These are phyloP conservation scores for Cryptococcus amylolentus DNA, from an alignment of 1,284 basidiomycete species.

Conservation along the genomic window DNA sequence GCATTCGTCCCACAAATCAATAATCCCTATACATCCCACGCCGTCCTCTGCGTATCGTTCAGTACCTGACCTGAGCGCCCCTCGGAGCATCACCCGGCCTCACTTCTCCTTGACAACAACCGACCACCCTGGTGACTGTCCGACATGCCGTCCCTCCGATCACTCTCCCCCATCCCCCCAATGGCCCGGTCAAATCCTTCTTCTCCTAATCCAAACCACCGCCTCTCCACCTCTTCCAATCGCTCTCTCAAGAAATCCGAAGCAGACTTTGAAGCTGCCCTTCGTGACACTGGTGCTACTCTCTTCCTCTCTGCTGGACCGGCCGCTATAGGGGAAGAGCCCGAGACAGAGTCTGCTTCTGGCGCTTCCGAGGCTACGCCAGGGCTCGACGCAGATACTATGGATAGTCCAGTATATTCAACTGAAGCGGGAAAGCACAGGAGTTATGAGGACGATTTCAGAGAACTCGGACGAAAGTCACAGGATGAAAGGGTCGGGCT, in stretches of 20 bases:
- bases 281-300: conserved; percentile 29
- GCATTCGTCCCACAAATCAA: no score
- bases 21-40: no score
- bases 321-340: conserved; percentile 11
- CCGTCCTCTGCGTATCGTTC: no score
- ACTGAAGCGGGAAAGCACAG: conserved; percentile 19
- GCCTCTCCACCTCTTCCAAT: conserved; percentile 29
- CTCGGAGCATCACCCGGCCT: no score
- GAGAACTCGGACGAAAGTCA: neutral
- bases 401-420: neutral
- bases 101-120: neutral
- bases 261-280: conserved; percentile 38
- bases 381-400: neutral
- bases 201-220: conserved; percentile 6
- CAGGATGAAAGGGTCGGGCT: neutral
- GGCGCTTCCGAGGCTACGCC: neutral
- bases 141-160: conserved; percentile 1
- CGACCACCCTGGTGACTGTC: neutral
- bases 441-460: conserved; percentile 34
- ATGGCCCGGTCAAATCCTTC: conserved; percentile 4
- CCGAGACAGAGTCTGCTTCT: neutral
- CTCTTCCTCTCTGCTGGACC: conserved; percentile 30
- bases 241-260: conserved; percentile 18
- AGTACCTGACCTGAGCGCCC: no score
- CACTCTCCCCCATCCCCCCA: conserved; percentile 6